A percentile compares a stretch with the other conserved stretches of the same genome.
Evolutionary conservation across 495 filamentous ascomycete genomes (phyloP).

Genomic region (Wilcoxina mikolae): DNA sequence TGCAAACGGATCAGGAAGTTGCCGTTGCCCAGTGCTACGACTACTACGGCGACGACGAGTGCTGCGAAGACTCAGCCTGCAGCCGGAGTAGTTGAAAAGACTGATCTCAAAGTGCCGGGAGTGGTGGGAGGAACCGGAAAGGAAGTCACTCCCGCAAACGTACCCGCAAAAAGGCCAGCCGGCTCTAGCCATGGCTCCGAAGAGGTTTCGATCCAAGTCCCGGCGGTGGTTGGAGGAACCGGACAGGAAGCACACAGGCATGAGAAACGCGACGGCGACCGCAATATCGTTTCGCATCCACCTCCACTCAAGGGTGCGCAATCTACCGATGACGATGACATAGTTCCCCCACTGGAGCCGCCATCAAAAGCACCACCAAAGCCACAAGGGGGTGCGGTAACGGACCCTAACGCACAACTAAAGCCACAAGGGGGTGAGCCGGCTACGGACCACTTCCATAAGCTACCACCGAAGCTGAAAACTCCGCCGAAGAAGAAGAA

Average conservation of each 20-base stretch:
- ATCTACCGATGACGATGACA: background rate
- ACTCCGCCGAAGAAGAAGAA: background rate
- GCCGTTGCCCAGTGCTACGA: background rate
- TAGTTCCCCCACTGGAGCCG: background rate
- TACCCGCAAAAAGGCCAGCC: background rate
- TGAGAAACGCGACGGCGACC: background rate
- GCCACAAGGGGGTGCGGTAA: too few species aligned
- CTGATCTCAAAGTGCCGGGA: background rate
- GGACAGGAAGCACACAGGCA: background rate
- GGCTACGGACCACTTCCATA: too few species aligned
- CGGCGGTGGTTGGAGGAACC: background rate
- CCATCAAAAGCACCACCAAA: background rate
- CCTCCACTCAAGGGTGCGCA: background rate
- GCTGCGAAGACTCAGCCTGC: background rate
- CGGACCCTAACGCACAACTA: too few species aligned
- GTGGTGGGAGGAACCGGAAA: conserved; percentile 2
- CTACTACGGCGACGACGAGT: background rate
- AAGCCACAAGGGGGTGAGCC: too few species aligned
- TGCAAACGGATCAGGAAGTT: conserved; percentile 32
- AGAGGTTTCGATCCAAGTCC: background rate
- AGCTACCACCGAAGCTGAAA: too few species aligned
- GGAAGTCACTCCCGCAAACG: background rate
- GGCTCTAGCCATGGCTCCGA: background rate
- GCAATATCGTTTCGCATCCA: background rate
- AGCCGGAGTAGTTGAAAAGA: background rate